Percentiles rank a stretch among this genome's conserved stretches.
These are phyloP conservation scores for Trichophyton rubrum DNA, from an alignment of 2,329 filamentous ascomycete species.

Conservation along the genomic window DNA sequence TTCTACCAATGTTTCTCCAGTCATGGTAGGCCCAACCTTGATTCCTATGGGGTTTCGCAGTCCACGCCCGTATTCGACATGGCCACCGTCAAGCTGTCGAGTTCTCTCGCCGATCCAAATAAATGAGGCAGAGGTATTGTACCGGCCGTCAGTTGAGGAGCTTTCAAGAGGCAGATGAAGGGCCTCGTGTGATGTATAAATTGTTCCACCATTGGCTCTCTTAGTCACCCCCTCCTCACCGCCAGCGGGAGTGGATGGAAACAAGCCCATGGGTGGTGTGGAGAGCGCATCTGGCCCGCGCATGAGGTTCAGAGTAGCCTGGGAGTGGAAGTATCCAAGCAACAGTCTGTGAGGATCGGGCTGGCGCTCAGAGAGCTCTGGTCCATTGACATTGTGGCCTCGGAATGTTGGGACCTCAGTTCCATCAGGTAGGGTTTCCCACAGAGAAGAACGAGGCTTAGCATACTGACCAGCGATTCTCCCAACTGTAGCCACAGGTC, in stretches of 20 bases:
- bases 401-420: neutral
- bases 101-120: neutral
- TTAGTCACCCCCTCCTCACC: neutral
- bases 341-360: neutral
- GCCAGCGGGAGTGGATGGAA: neutral
- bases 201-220: neutral
- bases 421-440: neutral
- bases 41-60: neutral
- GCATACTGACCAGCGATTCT: neutral
- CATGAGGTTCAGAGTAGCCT: neutral
- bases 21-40: neutral
- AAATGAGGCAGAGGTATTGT: neutral
- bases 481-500: neutral
- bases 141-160: neutral
- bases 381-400: neutral
- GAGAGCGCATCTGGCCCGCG: neutral
- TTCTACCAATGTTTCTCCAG: neutral
- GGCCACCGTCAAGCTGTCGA: neutral
- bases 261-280: neutral
- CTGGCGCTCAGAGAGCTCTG: neutral
- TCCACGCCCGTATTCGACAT: neutral
- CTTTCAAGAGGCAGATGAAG: neutral
- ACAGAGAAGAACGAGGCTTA: neutral
- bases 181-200: neutral
- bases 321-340: neutral